Percentiles rank a stretch among this genome's conserved stretches.
Evolutionary conservation across 2,329 filamentous ascomycete genomes (phyloP).

Genomic region (Stagonosporopsis chrysanthemi): DNA sequence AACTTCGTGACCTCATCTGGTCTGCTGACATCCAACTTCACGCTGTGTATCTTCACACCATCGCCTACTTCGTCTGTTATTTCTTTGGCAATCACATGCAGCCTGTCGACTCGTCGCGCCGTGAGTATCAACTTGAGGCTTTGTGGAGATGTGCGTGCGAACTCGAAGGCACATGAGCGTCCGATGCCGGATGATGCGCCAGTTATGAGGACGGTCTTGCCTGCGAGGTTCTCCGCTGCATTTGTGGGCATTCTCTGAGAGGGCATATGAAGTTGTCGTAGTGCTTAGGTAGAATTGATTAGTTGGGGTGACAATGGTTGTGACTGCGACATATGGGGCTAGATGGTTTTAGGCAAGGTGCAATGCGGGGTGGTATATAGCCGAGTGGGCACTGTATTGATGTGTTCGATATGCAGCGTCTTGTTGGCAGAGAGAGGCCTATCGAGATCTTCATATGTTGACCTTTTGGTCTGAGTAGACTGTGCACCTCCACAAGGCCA

Average conservation of each 20-base stretch:
- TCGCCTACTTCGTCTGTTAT: conserved; percentile 76
- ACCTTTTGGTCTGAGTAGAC: too few relatives aligned
- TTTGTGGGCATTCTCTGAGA: conserved; percentile 12
- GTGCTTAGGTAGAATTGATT: background rate
- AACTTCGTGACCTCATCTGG: conserved; percentile 75
- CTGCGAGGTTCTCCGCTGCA: conserved; percentile 76
- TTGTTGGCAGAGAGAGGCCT: background rate
- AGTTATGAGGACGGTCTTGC: conserved; percentile 90
- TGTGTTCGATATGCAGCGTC: background rate
- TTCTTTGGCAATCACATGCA: conserved; percentile 75
- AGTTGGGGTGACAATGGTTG: background rate
- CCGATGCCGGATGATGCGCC: conserved; percentile 94
- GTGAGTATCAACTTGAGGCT: conserved; percentile 83
- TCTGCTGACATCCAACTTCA: conserved; percentile 83
- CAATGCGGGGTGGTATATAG: conserved; percentile 9
- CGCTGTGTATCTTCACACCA: conserved; percentile 71
- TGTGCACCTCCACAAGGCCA: background rate
- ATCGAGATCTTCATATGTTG: background rate
- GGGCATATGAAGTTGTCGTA: background rate
- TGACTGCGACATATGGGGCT: background rate
- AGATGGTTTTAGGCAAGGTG: conserved; percentile 3
- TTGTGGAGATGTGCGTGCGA: conserved; percentile 79
- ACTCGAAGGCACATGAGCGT: conserved; percentile 80
- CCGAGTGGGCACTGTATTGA: background rate
- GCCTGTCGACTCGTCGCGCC: conserved; percentile 77